A percentile compares a stretch with the other conserved stretches of the same genome.
Conservation (phyloP, 805 yeast species). For the Candida piceae region DNA sequence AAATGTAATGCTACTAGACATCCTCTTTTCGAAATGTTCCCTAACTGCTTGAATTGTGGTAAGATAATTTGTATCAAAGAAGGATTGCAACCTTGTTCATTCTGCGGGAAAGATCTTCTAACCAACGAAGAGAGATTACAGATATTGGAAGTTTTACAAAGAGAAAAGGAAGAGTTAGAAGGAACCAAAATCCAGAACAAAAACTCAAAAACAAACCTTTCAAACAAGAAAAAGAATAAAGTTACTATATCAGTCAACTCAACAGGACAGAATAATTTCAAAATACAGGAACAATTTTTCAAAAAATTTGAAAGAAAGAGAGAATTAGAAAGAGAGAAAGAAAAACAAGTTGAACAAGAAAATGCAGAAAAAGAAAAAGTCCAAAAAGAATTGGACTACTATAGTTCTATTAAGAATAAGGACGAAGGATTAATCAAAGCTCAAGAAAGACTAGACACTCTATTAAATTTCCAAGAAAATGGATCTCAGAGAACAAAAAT, state of each 20-base stretch:
- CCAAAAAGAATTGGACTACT: conserved; percentile 38
- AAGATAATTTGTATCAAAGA: conserved; percentile 87
- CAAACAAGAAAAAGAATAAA: conserved; percentile 39
- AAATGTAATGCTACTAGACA: conserved; percentile 86
- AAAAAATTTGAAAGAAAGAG: conserved; percentile 50
- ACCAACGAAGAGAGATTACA: conserved; percentile 55
- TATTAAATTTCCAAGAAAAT: conserved; percentile 76
- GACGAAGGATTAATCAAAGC: conserved; percentile 66
- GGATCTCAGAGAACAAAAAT: conserved; percentile 88
- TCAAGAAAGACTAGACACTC: conserved; percentile 62
- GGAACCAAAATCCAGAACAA: conserved; percentile 18
- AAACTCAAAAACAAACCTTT: conserved; percentile 14
- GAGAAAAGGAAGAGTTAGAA: conserved; percentile 46
- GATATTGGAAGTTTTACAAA: conserved; percentile 46
- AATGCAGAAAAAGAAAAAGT: conserved; percentile 36
- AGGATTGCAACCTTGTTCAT: conserved; percentile 86
- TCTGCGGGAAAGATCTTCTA: conserved; percentile 67
- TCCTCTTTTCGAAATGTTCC: conserved; percentile 83
- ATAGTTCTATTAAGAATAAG: conserved; percentile 34
- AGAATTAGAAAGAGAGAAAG: conserved; percentile 29
- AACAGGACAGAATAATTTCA: conserved; percentile 61
- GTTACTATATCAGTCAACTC: conserved; percentile 51
- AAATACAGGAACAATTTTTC: conserved; percentile 62
- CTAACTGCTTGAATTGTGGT: conserved; percentile 93
- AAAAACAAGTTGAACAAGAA: conserved; percentile 34